Base-by-base conservation (phyloP, 495 filamentous ascomycete species). In the Penicillium robsamsonii region DNA sequence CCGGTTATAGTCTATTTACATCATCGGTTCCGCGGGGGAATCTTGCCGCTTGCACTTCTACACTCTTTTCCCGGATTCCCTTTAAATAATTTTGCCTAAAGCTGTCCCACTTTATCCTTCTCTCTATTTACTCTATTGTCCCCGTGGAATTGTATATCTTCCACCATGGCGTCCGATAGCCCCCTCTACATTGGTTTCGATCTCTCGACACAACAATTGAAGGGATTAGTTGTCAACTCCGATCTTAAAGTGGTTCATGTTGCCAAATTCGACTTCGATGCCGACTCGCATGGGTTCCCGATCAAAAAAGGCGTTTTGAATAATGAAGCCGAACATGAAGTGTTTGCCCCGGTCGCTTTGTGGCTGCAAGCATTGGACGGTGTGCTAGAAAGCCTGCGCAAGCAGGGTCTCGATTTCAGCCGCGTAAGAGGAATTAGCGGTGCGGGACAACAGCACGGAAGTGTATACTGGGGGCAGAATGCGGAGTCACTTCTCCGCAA, bases 401-500 rank as follows among this genome's bases (percentile, higher is more conserved):
- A 85, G 43, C 79, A 84, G 55, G 87, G 88, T 0, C 81, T 92
- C 37, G 90, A 95, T 56, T 89, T 96, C 61, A 67, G 76, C 51
- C 83, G 84, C 22, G 85, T 98, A 25, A 82, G 80, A 60, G 94
- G 92, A 20, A 81, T 98, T 60, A 92, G 88, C 60, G 94, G 90
- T 27, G 93, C 93, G 12, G 93, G 94, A 53, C 93, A 96, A 77
- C 94, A 98, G 74, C 94, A 97, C 66, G 93, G 92, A 7, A 97
- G 92, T 67, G 90, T 98, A 5, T 90, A 95, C 75, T 97, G 94
- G 93, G 86, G 79, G 25, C 57, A 73, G 17, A 75, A 87, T 52
- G 92, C 87, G n/a, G 89, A 92, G 67, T 48, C 61, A 5, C 60
- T 87, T 22, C 77, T 97, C 42, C 70, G 63, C 8, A 77, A 61